Evolutionary conservation across 2,329 filamentous ascomycete species (phyloP).

Genomic region (Cordyceps farinosa): DNA sequence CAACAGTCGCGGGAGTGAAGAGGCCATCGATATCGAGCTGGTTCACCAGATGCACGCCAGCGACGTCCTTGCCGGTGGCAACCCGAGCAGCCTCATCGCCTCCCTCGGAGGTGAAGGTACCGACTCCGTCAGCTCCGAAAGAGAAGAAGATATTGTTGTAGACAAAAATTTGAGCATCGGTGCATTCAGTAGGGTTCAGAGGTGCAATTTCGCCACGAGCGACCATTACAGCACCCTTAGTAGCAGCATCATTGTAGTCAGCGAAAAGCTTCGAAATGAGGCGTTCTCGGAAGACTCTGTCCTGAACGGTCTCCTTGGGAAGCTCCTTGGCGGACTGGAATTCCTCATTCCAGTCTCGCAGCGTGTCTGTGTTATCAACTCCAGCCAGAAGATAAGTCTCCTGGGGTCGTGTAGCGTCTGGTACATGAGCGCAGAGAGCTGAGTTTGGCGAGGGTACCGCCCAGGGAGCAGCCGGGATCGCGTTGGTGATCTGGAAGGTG

Average conservation of each 20-base stretch:
- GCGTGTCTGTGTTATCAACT: conserved; percentile 87
- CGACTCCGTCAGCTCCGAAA: conserved; percentile 94
- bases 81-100: conserved; percentile 95
- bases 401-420: conserved; percentile 85
- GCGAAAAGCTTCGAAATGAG: conserved; percentile 94
- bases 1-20: conserved; percentile 92
- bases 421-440: conserved; percentile 64
- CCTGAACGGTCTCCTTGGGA: conserved; percentile 88
- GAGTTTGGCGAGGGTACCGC: conserved; percentile 69
- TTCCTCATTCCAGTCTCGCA: conserved; percentile 98
- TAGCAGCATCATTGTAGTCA: conserved; percentile 94
- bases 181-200: conserved; percentile 87
- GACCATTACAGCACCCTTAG: conserved; percentile 85
- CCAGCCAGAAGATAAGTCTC: conserved; percentile 89
- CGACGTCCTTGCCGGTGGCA: conserved; percentile 93
- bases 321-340: conserved; percentile 96
- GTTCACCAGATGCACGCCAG: conserved; percentile 91
- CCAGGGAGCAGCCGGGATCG: conserved; percentile 90
- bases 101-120: conserved; percentile 93
- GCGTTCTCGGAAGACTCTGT: conserved; percentile 91
- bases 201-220: conserved; percentile 89
- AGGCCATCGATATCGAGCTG: conserved; percentile 93
- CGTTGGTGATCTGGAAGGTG: conserved; percentile 93
- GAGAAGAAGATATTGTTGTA: conserved; percentile 99
- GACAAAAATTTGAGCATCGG: conserved; percentile 95